Conservation (phyloP, 768 basidiomycete genomes). For the Amanita pallidorosea region DNA sequence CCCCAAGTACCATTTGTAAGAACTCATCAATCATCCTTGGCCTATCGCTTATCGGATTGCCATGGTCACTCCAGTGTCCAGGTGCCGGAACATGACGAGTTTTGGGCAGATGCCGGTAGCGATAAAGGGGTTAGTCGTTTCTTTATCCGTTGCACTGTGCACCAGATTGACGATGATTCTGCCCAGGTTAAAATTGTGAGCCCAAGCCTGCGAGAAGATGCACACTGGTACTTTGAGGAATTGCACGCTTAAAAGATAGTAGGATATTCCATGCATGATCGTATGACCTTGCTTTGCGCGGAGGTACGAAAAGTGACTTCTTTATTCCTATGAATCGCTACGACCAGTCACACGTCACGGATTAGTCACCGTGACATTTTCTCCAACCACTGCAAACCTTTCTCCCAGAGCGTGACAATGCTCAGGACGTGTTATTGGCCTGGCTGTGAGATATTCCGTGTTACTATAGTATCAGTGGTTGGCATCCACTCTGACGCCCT, state of each 20-base stretch:
- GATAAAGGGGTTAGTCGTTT: neutral
- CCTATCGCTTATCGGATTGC: neutral
- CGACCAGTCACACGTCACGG: no score
- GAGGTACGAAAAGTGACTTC: no score
- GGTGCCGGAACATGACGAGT: neutral
- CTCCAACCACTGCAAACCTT: no score
- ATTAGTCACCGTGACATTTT: no score
- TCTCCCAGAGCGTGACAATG: no score
- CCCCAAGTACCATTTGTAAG: neutral
- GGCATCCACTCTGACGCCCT: no score
- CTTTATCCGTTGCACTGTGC: neutral
- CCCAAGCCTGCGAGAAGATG: neutral
- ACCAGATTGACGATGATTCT: neutral
- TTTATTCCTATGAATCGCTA: no score
- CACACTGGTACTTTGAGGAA: neutral
- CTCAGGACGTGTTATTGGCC: no score
- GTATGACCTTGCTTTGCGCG: no score
- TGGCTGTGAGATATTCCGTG: no score
- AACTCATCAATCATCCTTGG: neutral
- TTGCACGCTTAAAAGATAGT: neutral
- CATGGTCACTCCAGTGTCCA: neutral
- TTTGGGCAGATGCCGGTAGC: neutral
- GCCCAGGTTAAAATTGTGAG: neutral
- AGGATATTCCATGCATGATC: no score
- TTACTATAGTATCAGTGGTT: no score